Evolutionary conservation across 768 basidiomycete species (phyloP).

Genomic region (Candolleomyces aberdarensis): DNA sequence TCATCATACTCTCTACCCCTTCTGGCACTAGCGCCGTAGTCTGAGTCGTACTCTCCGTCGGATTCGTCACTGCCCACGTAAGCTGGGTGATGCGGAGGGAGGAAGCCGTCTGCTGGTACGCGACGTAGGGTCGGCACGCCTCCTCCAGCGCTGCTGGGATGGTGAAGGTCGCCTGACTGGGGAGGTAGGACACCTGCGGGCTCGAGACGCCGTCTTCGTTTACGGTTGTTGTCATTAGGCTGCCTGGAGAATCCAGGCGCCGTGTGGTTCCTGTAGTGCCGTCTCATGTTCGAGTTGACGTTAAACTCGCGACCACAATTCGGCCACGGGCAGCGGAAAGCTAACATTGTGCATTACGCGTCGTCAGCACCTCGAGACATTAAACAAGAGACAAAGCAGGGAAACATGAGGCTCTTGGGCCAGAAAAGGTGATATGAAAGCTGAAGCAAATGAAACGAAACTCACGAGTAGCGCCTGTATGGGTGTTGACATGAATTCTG

Average conservation of each 20-base stretch:
- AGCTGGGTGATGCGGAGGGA: slow-evolving; percentile 10
- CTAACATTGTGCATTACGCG: slow-evolving; percentile 28
- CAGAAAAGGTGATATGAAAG: neutral
- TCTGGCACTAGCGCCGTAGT: too few relatives aligned
- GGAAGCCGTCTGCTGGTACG: neutral
- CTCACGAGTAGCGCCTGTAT: slow-evolving; percentile 68
- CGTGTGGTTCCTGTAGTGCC: slow-evolving; percentile 71
- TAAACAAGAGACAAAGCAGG: neutral
- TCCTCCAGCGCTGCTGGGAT: neutral
- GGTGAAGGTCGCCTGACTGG: neutral
- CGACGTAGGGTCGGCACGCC: neutral
- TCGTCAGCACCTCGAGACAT: neutral
- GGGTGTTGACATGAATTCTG: slow-evolving; percentile 63
- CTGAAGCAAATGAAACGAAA: slow-evolving; percentile 10
- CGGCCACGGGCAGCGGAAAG: slow-evolving; percentile 72
- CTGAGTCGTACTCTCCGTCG: slow-evolving; percentile 13
- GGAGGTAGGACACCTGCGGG: neutral
- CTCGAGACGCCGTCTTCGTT: slow-evolving; percentile 20
- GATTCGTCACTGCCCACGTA: slow-evolving; percentile 24
- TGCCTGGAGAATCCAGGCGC: slow-evolving; percentile 30
- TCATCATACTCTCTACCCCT: too few relatives aligned
- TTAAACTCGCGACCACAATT: slow-evolving; percentile 77
- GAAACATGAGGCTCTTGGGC: slow-evolving; percentile 1
- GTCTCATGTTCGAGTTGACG: slow-evolving; percentile 82
- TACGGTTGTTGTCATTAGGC: slow-evolving; percentile 22